Evolutionary conservation across 306 rosid genomes (phyloP), one percentile per base, ranked within the genome.

Genomic region (Acacia melanoxylon): DNA sequence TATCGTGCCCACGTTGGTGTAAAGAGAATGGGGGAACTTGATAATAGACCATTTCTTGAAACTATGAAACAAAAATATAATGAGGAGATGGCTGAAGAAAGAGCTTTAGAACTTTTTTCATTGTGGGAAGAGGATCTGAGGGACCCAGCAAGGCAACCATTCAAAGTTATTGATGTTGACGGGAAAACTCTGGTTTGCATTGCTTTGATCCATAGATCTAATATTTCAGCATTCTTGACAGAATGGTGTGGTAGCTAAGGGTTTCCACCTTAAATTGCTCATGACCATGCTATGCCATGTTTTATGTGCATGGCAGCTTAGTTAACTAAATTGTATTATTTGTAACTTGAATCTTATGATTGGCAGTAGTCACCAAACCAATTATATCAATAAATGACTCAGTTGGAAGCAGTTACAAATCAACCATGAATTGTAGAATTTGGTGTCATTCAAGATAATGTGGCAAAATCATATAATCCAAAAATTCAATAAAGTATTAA

Each of bases 81-180:
- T 9, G 95, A 76, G 81, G 98, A 92, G 68, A 93, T 88, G 13
- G 97, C 94, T 58, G 97, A 96, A 82, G 93, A 90, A 16, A 87
- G 81, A 85, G 98, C 98, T n/a, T 84, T 91, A 51, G 97, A 91
- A 84, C 76, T 96, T 62, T 94, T 97, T 89, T 91, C 97, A 10
- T 65, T 96, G 79, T 96, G 99, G 99, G 92, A 86, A 67, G 99
- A 96, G 86, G 89, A 92, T 88, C 88, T 96, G 4, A 96, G 84
- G 88, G 98, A 96, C 82, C 95, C 98, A 5, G 96, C 86, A 35
- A 94, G 99, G 99, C 99, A 96, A 88, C 99, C 98, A 40, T 90
- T 92, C 78, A 93, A 85, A 88, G 74, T 91, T 82, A 81, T 76
- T 59, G 20, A 15, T 16, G 83, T 87, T 45, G 85, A 87, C 3